These are phyloP conservation scores for Aspergillus candidus DNA, from an alignment of 2,329 filamentous ascomycete species.

Conservation along the genomic window DNA sequence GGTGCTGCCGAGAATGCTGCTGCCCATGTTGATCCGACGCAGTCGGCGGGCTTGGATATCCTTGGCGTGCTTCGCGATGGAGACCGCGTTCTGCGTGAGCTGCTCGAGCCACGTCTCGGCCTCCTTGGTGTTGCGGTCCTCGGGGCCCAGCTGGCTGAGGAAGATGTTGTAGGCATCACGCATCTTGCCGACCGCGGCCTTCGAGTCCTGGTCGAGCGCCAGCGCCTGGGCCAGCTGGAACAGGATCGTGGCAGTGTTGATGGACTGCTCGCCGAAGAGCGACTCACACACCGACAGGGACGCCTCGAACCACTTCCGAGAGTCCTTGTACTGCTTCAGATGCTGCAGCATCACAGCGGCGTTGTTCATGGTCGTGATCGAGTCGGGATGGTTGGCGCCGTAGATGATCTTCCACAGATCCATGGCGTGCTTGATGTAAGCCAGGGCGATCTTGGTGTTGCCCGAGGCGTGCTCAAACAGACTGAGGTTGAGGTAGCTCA, in stretches of 20 bases:
- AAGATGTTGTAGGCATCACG: conserved; percentile 96
- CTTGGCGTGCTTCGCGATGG: conserved; percentile 89
- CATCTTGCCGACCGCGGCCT: conserved; percentile 87
- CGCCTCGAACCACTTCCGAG: conserved; percentile 92
- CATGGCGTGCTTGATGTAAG: conserved; percentile 85
- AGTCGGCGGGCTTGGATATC: conserved; percentile 71
- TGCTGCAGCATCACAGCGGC: conserved; percentile 97
- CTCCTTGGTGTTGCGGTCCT: conserved; percentile 97
- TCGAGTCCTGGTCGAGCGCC: conserved; percentile 90
- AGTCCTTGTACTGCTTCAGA: conserved; percentile 90
- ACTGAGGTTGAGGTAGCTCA: conserved; percentile 93
- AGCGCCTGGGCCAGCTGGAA: conserved; percentile 97
- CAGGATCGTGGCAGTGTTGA: conserved; percentile 88
- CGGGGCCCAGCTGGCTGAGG: conserved; percentile 73
- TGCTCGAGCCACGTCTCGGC: conserved; percentile 95
- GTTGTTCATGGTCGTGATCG: conserved; percentile 98
- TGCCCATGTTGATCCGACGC: conserved; percentile 63
- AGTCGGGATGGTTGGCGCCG: conserved; percentile 87
- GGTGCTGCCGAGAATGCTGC: conserved; percentile 51
- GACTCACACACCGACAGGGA: conserved; percentile 83
- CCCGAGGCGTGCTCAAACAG: conserved; percentile 89
- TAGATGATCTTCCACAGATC: conserved; percentile 97
- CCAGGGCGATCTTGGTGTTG: conserved; percentile 80
- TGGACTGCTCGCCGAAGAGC: conserved; percentile 79
- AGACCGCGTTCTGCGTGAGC: conserved; percentile 90